Base-by-base conservation (phyloP, 139 green algal species). In the Chlamydomonas eustigma region DNA sequence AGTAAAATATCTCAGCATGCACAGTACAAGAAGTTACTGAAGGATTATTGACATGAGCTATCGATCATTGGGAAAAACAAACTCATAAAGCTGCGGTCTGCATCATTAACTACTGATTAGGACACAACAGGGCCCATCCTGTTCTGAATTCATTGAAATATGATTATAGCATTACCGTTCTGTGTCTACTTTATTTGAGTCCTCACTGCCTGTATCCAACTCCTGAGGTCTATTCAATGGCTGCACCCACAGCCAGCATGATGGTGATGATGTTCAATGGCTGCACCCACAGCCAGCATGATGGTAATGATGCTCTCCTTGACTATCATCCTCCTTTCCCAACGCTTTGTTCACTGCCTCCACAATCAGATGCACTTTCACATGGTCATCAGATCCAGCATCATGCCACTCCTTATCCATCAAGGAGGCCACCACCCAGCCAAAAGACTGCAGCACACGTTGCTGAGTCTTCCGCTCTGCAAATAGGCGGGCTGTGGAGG, bases 331-430 rank as follows among this genome's bases (percentile, higher is more conserved):
- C 6, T 22, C 58, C 8, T 22, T 6, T 5, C 58, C 58, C 18
- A 70, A 32, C 34, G 58, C 58, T 28, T 70, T 70, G 58, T 70
- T 70, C 25, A 70, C 58, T 28, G 58, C 58, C 6, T 70, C 58
- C 58, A 70, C 58, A 6, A 70, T 35, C 58, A 70, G 8, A 28
- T 70, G 58, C 58, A 70, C 18, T 35, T 70, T 70, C 6, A 22
- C 58, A 32, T 35, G 24, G 6, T 70, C 28, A 28, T 70, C 6
- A 32, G 32, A 24, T 24, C 28, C 58, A 18, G 58, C 58, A 24
- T 32, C 18, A 70, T 24, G 25, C 58, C 58, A 70, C 58, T 70
- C 58, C 58, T 37, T 5, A 8, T 70, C 58, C 25, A 8, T 5
- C 25, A 70, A 8, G 18, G 28, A 37, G 25, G 58, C 58, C 24